Evolutionary conservation across 352 stramenopile genomes (phyloP).

Genomic region (Phytopythium kandeliae): DNA sequence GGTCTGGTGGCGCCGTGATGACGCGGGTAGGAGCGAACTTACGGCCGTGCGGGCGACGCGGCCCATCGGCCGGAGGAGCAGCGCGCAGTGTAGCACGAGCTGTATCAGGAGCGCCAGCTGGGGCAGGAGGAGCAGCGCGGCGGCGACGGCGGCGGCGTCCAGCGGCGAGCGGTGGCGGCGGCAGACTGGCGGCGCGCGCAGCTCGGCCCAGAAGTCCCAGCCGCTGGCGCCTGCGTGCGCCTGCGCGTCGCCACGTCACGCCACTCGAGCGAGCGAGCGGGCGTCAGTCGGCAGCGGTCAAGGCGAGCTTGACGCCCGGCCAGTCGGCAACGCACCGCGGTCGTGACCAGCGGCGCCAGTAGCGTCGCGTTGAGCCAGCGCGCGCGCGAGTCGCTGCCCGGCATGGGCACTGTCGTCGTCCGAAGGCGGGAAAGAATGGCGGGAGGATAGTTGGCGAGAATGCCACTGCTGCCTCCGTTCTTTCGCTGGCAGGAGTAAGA

Average conservation of each 20-base stretch:
- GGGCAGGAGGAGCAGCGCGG: slow-evolving; percentile 10
- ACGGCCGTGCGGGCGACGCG: not conserved
- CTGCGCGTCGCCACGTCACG: too few relatives aligned
- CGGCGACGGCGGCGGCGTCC: too few relatives aligned
- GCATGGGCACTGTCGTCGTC: too few relatives aligned
- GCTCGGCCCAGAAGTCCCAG: slow-evolving; percentile 12
- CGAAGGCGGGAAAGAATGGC: not conserved
- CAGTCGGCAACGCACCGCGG: not conserved
- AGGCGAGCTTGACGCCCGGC: not conserved
- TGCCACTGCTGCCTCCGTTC: too few relatives aligned
- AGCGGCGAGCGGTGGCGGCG: slow-evolving; percentile 5
- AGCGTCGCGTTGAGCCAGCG: not conserved
- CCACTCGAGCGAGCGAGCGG: not conserved
- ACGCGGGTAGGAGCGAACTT: not conserved
- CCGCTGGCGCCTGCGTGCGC: slow-evolving; percentile 1
- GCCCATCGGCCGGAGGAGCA: not conserved
- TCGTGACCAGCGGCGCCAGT: not conserved
- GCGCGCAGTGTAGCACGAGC: slow-evolving; percentile 5
- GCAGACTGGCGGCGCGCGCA: slow-evolving; percentile 1
- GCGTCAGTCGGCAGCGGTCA: not conserved
- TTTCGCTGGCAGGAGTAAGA: too few relatives aligned
- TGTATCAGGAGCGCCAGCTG: slow-evolving; percentile 11
- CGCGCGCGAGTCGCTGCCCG: slow-evolving; percentile 3
- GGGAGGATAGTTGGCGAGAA: too few relatives aligned
- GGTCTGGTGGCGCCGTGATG: slow-evolving; percentile 4